phyloP scores from a whole-genome alignment of 164 flowering plant species.

The Cinnamomum micranthum region DNA sequence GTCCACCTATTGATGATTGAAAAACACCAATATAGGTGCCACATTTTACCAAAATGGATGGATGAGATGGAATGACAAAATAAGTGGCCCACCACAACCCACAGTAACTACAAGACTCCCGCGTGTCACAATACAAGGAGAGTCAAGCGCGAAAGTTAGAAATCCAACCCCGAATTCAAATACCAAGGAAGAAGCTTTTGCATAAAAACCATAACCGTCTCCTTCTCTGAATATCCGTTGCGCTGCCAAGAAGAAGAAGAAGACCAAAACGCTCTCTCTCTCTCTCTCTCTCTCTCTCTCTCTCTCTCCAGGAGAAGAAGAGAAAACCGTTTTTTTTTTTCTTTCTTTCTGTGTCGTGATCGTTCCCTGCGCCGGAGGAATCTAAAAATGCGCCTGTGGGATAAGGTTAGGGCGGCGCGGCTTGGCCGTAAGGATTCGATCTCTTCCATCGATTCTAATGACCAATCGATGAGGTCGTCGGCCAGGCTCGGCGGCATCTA shows the following conservation, averaged over 20 bases:
- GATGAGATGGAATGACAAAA: too few relatives aligned
- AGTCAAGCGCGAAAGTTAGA: too few relatives aligned
- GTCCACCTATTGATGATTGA: too few relatives aligned
- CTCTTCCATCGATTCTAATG: conserved; percentile 7
- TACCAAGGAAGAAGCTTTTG: too few relatives aligned
- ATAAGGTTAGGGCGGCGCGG: conserved; percentile 32
- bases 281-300: too few relatives aligned
- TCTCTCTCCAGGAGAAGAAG: neutral
- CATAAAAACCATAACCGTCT: neutral
- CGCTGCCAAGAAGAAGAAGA: neutral
- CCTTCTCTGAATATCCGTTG: neutral
- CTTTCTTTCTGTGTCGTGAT: neutral
- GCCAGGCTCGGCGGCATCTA: conserved; percentile 74
- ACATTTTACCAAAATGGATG: too few relatives aligned
- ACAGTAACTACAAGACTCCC: too few relatives aligned
- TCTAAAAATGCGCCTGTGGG: conserved; percentile 40
- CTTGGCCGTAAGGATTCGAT: conserved; percentile 14
- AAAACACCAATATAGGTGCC: too few relatives aligned
- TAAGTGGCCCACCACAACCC: too few relatives aligned
- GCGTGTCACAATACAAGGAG: too few relatives aligned
- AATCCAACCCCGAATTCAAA: too few relatives aligned
- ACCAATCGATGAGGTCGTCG: conserved; percentile 25
- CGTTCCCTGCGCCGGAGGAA: neutral
- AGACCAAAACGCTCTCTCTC: neutral
- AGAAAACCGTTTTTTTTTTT: neutral